These are phyloP conservation scores for Rhizomucor miehei DNA, from an alignment of 371 early-diverging fungal species.

Conservation along the genomic window DNA sequence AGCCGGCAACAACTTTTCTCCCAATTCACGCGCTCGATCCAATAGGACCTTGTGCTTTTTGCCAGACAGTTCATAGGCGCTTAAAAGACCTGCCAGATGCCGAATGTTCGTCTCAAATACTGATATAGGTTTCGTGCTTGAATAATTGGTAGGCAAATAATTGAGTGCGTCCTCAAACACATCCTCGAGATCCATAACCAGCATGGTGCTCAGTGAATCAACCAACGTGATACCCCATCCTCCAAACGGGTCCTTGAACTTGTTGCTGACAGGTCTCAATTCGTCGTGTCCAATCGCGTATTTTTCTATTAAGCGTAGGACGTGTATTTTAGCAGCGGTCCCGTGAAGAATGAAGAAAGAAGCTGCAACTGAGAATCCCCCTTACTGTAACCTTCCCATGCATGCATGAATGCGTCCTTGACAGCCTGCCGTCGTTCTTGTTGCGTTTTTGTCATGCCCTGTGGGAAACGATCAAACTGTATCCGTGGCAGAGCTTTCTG, in stretches of 20 bases:
- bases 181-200: conserved; percentile 70
- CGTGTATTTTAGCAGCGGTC: not conserved
- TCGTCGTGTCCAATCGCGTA: conserved; percentile 62
- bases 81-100: conserved; percentile 82
- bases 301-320: conserved; percentile 5
- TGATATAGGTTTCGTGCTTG: conserved; percentile 34
- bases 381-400: conserved; percentile 7
- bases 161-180: conserved; percentile 63
- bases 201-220: conserved; percentile 80
- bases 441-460: conserved; percentile 13
- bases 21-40: conserved; percentile 53
- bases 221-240: conserved; percentile 76
- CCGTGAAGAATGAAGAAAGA: too few relatives aligned
- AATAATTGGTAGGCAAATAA: too few relatives aligned
- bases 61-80: conserved; percentile 71
- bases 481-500: too few relatives aligned
- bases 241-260: conserved; percentile 63
- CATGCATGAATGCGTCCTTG: conserved; percentile 20
- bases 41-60: conserved; percentile 30
- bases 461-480: conserved; percentile 11
- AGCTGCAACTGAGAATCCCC: too few relatives aligned
- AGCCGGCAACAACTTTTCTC: conserved; percentile 46
- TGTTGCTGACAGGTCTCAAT: conserved; percentile 45
- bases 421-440: conserved; percentile 21
- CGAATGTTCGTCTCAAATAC: conserved; percentile 92